A percentile compares a stretch with the other conserved stretches of the same genome.
Evolutionary conservation across 2,329 filamentous ascomycete species (phyloP).

Genomic region (Fonsecaea pedrosoi): DNA sequence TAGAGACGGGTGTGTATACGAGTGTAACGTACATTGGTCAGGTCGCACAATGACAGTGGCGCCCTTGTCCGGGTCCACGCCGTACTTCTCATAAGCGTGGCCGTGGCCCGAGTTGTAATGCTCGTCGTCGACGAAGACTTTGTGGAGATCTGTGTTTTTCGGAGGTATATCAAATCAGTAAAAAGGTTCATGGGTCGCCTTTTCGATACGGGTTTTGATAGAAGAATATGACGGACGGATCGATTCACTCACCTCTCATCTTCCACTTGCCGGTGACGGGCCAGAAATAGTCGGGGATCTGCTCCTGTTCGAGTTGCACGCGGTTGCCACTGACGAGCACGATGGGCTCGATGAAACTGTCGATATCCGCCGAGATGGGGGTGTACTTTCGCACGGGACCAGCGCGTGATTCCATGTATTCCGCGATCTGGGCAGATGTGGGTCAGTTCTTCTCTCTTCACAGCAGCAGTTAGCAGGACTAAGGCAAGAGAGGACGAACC

Average conservation of each 20-base stretch:
- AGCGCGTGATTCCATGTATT: slow-evolving; percentile 49
- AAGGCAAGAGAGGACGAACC: slow-evolving; percentile 42
- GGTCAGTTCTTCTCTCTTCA: neutral
- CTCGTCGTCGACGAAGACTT: slow-evolving; percentile 64
- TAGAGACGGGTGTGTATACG: too few species aligned
- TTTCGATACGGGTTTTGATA: too few species aligned
- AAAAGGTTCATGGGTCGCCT: neutral
- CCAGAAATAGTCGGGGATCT: slow-evolving; percentile 64
- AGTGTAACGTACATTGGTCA: slow-evolving; percentile 62
- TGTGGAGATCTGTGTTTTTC: slow-evolving; percentile 59
- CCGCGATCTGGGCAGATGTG: slow-evolving; percentile 45
- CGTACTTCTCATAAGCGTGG: slow-evolving; percentile 63
- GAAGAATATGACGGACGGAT: too few species aligned
- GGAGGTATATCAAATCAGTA: neutral
- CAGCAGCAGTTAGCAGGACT: neutral
- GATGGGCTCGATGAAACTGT: slow-evolving; percentile 64
- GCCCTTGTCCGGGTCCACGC: slow-evolving; percentile 56
- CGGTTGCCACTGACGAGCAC: slow-evolving; percentile 61
- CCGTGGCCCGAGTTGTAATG: slow-evolving; percentile 64
- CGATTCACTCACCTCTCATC: slow-evolving; percentile 56
- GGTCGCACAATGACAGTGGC: slow-evolving; percentile 64
- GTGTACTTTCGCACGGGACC: slow-evolving; percentile 56
- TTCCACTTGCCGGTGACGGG: slow-evolving; percentile 63
- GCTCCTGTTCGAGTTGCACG: slow-evolving; percentile 56
- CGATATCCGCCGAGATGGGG: slow-evolving; percentile 51